Evolutionary conservation across 306 rosid species (phyloP).

Genomic region (Dicorynia guianensis): DNA sequence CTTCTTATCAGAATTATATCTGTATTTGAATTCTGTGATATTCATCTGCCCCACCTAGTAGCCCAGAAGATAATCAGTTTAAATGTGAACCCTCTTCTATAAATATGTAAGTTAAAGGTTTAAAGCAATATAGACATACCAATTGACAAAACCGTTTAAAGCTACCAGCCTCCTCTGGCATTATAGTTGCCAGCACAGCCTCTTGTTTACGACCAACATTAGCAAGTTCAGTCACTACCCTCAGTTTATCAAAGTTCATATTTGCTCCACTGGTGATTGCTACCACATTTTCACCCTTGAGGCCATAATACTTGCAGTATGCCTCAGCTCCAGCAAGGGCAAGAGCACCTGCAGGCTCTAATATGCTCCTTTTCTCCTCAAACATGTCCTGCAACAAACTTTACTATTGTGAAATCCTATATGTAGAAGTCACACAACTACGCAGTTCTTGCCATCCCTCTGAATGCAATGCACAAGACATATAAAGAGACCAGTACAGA

Average conservation of each 20-base stretch:
- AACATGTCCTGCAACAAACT: constrained; percentile 86
- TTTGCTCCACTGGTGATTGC: constrained; percentile 96
- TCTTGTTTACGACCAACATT: constrained; percentile 95
- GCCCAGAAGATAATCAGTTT: constrained; percentile 35
- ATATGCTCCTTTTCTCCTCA: constrained; percentile 92
- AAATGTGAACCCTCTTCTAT: constrained; percentile 24
- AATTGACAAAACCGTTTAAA: constrained; percentile 80
- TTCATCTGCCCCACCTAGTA: constrained; percentile 81
- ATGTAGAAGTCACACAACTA: constrained; percentile 6
- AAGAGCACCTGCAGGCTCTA: constrained; percentile 99
- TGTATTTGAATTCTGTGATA: constrained; percentile 91
- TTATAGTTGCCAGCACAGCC: constrained; percentile 76
- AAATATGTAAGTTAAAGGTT: neutral
- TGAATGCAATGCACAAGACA: neutral
- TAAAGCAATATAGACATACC: constrained; percentile 55
- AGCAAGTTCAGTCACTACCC: constrained; percentile 91
- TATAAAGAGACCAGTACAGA: neutral
- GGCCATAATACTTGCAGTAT: constrained; percentile 91
- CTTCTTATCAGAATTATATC: constrained; percentile 62
- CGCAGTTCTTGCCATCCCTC: constrained; percentile 15
- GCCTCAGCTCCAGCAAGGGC: constrained; percentile 99
- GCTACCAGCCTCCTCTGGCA: constrained; percentile 91
- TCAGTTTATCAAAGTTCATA: constrained; percentile 95
- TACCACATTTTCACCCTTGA: constrained; percentile 82
- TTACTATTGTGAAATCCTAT: constrained; percentile 18